These are phyloP conservation scores for Beauveria sp. DNA, from an alignment of 2,329 filamentous ascomycete species.

Conservation along the genomic window DNA sequence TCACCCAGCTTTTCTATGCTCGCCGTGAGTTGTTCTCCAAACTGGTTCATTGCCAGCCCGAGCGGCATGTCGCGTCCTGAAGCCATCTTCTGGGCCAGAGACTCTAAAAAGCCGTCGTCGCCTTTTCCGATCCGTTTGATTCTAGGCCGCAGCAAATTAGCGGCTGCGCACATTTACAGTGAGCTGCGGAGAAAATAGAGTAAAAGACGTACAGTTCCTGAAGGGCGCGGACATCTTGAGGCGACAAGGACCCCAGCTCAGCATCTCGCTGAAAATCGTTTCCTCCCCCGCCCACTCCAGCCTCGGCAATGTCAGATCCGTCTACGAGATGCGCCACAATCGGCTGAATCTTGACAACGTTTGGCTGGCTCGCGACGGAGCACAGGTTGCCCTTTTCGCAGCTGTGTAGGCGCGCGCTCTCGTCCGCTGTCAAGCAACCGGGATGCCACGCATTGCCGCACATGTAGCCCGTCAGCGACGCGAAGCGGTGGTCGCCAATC, in stretches of 20 bases:
- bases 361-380: slow-evolving; percentile 33
- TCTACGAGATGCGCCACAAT: slow-evolving; percentile 58
- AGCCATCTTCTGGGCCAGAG: slow-evolving; percentile 14
- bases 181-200: background rate
- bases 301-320: slow-evolving; percentile 60
- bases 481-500: slow-evolving; percentile 34
- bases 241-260: slow-evolving; percentile 54
- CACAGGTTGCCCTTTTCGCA: slow-evolving; percentile 70
- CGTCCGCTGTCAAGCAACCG: slow-evolving; percentile 64
- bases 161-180: no score
- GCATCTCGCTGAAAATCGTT: slow-evolving; percentile 64
- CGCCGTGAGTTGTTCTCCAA: slow-evolving; percentile 23
- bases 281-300: slow-evolving; percentile 71
- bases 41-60: slow-evolving; percentile 22
- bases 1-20: slow-evolving; percentile 19
- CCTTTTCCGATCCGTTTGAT: slow-evolving; percentile 6
- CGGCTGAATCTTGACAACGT: slow-evolving; percentile 69
- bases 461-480: slow-evolving; percentile 63
- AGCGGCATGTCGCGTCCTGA: slow-evolving; percentile 27
- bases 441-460: slow-evolving; percentile 63
- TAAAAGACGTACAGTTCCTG: slow-evolving; percentile 26
- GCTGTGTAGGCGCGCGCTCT: slow-evolving; percentile 66
- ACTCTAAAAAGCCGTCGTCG: slow-evolving; percentile 17
- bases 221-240: slow-evolving; percentile 46
- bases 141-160: background rate